Evolutionary conservation across 2,329 filamentous ascomycete species (phyloP), one percentile per base, ranked within the genome.

Genomic region (Grosmannia clavigera): DNA sequence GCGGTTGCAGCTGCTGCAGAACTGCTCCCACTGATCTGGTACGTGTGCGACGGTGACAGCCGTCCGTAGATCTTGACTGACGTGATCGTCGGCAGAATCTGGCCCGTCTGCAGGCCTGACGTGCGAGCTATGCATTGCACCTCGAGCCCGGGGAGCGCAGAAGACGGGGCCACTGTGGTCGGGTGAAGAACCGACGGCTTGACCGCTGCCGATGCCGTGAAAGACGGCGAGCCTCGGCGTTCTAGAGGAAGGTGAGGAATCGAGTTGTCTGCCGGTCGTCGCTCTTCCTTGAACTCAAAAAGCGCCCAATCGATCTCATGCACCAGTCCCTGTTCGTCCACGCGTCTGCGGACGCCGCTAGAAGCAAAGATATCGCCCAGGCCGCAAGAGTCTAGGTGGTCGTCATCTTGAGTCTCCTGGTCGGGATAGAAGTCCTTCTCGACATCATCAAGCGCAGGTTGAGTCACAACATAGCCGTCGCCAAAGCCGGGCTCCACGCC

Each of bases 251-350:
- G 66, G 58, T 66, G 66, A 2, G 82, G 82, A 27, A 96, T 86
- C 12, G 82, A 73, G 66, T 96, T 96, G 61, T 83, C 80, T 0
- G 81, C 76, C 3, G 92, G 88, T 16, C 85, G 75, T 1, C 92
- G 83, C 12, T 85, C 80, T 7, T 85, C 78, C 12, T 86, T 77
- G 64, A 97, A 89, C 65, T 88, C 84, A 66, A 97, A 91, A 2
- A 97, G 76, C 0, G 92, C 91, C 92, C 92, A 97, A 71, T 97
- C 92, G 53, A 97, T 91, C 71, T 97, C 92, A 70, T 96, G 92
- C 6, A 89, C 78, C 29, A 95, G 75, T 5, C 86, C 85, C 62
- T 87, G 79, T 61, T 83, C 80, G 59, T 86, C 81, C 58, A 77
- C 80, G 69, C 88, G 86, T 35, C 92, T 84, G 5, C 90, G 84